These are phyloP conservation scores for Spencermartinsiella ligniputridi DNA, from an alignment of 1,139 yeast genomes.

Conservation along the genomic window DNA sequence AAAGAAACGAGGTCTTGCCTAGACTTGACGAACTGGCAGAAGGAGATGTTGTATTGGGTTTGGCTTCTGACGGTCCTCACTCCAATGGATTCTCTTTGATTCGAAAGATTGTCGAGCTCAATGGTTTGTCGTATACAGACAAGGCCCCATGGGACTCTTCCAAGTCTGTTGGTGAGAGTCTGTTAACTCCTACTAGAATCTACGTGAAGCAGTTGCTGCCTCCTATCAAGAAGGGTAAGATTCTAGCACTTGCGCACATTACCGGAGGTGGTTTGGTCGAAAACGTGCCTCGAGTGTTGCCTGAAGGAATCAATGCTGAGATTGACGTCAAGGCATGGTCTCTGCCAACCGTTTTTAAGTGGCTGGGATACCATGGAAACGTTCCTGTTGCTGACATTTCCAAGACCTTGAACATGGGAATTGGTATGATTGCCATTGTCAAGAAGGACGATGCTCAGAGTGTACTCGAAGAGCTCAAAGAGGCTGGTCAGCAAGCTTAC, in stretches of 20 bases:
- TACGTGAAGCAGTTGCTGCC: constrained; percentile 88
- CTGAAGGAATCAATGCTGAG: constrained; percentile 69
- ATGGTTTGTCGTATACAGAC: constrained; percentile 62
- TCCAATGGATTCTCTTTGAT: constrained; percentile 96
- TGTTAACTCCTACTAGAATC: constrained; percentile 85
- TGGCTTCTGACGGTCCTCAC: constrained; percentile 89
- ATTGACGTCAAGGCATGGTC: constrained; percentile 79
- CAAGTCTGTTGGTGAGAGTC: constrained; percentile 77
- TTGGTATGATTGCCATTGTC: constrained; percentile 94
- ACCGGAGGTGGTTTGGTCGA: constrained; percentile 99
- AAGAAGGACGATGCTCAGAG: constrained; percentile 52
- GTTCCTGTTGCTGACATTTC: constrained; percentile 81
- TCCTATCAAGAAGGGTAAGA: constrained; percentile 59
- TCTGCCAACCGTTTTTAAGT: constrained; percentile 82
- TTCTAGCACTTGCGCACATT: constrained; percentile 91
- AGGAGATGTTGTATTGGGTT: constrained; percentile 82
- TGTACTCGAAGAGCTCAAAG: constrained; percentile 50
- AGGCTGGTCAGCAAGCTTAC: constrained; percentile 72
- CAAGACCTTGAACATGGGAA: constrained; percentile 92
- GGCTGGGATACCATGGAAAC: constrained; percentile 90
- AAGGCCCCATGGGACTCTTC: constrained; percentile 82
- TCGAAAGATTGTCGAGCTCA: constrained; percentile 84
- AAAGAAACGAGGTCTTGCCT: constrained; percentile 71
- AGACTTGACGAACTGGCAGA: constrained; percentile 56
- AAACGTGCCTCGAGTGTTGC: constrained; percentile 93